Evolutionary conservation across 2,329 filamentous ascomycete species (phyloP), one percentile per base, ranked within the genome.

Genomic region (Fusarium sulawesiense): DNA sequence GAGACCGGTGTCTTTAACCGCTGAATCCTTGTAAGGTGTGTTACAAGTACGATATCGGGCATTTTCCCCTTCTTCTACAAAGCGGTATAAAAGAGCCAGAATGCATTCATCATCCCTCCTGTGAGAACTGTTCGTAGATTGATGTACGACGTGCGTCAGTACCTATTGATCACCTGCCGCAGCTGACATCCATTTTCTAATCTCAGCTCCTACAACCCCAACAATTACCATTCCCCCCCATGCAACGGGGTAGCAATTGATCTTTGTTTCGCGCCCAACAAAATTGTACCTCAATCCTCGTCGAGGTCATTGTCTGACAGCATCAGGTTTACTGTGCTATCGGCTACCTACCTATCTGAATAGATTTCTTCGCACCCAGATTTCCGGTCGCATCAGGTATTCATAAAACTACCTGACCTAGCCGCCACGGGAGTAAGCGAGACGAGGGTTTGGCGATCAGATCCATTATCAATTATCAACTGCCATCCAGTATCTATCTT

Each of bases 31-130:
- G 62, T 42, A 56, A 40, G 23, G 20, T 29, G 48, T 62, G 45
- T 44, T 44, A 41, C 34, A 53, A 44, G 48, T 42, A 66, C 63
- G 57, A 53, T 44, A 67, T 63, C 64, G 50, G 64, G 50, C 14
- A 29, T 29, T 49, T 46, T 10, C 34, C 34, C 40, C 25, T 42
- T 44, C 32, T 16, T 20, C 25, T 30, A 37, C n/a, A 6, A 48
- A 68, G 37, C 37, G 57, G 64, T 60, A 45, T 59, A 54, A 65
- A 65, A 66, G 50, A 66, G 61, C 34, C 20, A 44, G n/a, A 30
- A 23, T 47, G 20, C n/a, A 47, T 42, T 53, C 13, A 13, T 53
- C 13, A 13, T 25, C 25, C 18, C 20, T 37, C 29, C 34, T 23
- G 18, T 37, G 20, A 46, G 20, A 61, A 32, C 46, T 56, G 29